Conservation (phyloP, 148 eudicot genomes). For the Gaultheria prostrata region DNA sequence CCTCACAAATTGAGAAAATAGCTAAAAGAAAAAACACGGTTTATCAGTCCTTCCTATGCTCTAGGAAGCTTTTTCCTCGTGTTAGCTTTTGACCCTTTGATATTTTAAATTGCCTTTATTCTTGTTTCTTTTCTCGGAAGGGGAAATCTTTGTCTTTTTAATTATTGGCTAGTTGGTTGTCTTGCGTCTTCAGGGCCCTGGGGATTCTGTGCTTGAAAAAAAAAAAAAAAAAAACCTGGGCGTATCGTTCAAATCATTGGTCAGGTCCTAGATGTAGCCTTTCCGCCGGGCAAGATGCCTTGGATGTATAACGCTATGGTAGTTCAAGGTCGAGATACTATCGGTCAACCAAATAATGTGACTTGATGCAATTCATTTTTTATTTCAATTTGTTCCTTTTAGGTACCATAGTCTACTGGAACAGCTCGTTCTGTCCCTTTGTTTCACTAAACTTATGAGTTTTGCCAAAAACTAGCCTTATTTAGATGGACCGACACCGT, state of each 20-base stretch:
- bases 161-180: too few relatives aligned
- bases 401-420: background rate
- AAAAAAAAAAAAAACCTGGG: too few relatives aligned
- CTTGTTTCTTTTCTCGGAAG: background rate
- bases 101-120: background rate
- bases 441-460: background rate
- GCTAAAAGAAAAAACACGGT: background rate
- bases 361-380: background rate
- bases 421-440: background rate
- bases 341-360: too few relatives aligned
- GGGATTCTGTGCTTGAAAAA: too few relatives aligned
- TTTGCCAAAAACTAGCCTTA: background rate
- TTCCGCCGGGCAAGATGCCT: too few relatives aligned
- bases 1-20: background rate
- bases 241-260: too few relatives aligned
- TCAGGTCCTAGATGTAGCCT: too few relatives aligned
- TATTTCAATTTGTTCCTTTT: background rate
- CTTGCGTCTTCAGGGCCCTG: too few relatives aligned
- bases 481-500: background rate
- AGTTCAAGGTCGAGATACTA: too few relatives aligned
- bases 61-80: background rate
- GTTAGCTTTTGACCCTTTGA: background rate
- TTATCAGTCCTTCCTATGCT: background rate
- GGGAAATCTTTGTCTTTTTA: background rate
- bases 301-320: too few relatives aligned